Evolutionary conservation across 1,284 basidiomycete genomes (phyloP).

Genomic region (Heterobasidion occidentale): DNA sequence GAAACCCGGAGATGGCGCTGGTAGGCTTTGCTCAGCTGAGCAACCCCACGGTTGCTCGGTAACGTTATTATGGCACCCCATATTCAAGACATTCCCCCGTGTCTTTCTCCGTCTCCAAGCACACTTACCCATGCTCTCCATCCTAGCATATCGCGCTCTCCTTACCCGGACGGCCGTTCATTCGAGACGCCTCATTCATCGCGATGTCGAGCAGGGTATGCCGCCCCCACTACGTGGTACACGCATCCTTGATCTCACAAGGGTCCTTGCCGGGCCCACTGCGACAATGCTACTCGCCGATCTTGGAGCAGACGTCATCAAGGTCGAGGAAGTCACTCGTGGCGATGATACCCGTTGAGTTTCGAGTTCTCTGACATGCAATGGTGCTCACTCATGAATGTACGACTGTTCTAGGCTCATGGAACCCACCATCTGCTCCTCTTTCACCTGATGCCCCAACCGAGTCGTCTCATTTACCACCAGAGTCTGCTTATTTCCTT

Average conservation of each 20-base stretch:
- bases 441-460: constrained; percentile 37
- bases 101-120: too few species aligned
- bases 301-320: constrained; percentile 88
- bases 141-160: too few species aligned
- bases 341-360: constrained; percentile 87
- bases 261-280: constrained; percentile 86
- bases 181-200: background rate
- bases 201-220: constrained; percentile 34
- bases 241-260: constrained; percentile 79
- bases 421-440: constrained; percentile 76
- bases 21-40: too few species aligned
- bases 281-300: constrained; percentile 87
- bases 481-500: constrained; percentile 93
- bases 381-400: background rate
- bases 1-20: too few species aligned
- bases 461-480: constrained; percentile 63
- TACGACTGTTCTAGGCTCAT: constrained; percentile 45
- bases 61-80: too few species aligned
- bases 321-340: constrained; percentile 71
- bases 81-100: too few species aligned
- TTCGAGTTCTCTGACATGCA: constrained; percentile 9
- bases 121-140: too few species aligned
- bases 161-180: background rate
- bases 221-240: constrained; percentile 75
- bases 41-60: too few species aligned